Conservation (phyloP, 2,329 filamentous ascomycete genomes). For the Bisporella sp. region DNA sequence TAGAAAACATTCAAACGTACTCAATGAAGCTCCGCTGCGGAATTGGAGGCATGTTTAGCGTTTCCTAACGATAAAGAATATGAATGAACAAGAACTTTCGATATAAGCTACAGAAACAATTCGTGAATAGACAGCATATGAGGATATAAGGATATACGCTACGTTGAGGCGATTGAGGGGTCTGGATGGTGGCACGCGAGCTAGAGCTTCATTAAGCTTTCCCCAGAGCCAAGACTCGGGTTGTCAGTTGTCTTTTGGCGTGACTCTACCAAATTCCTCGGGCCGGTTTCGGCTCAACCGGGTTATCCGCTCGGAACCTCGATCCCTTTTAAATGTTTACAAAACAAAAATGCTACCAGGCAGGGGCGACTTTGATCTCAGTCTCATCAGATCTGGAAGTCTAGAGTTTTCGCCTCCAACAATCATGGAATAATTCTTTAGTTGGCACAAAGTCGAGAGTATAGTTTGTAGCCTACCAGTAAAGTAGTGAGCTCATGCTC, state of each 20-base stretch:
- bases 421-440: too few relatives aligned
- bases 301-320: background rate
- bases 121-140: background rate
- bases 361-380: too few relatives aligned
- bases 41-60: background rate
- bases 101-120: background rate
- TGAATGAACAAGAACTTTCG: background rate
- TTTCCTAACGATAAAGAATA: background rate
- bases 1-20: background rate
- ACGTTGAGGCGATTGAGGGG: background rate
- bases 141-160: background rate
- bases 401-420: too few relatives aligned
- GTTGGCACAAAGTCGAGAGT: too few relatives aligned
- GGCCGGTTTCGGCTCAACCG: background rate
- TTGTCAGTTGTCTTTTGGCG: background rate
- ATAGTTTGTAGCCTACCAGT: too few relatives aligned
- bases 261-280: background rate
- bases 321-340: too few relatives aligned
- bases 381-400: too few relatives aligned
- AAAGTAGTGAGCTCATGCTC: too few relatives aligned
- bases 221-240: background rate
- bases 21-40: background rate
- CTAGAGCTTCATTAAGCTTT: background rate
- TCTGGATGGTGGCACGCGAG: background rate
- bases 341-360: too few relatives aligned